Evolutionary conservation across 352 stramenopile species (phyloP).

Genomic region (Phytophthora brassicae): DNA sequence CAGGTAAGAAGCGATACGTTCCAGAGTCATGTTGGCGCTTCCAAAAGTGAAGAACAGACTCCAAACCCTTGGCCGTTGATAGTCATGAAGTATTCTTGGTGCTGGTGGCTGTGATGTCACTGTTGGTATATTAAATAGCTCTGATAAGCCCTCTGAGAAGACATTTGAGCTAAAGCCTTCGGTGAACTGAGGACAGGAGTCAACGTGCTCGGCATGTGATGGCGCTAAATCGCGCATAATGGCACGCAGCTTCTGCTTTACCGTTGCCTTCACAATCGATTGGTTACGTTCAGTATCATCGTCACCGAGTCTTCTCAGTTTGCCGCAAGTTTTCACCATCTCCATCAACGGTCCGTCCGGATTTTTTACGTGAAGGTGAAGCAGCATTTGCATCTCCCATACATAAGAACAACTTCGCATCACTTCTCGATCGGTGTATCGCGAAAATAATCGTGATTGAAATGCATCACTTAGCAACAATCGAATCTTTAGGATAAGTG

Average conservation of each 20-base stretch:
- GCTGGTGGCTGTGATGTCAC: no score
- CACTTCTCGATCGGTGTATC: conserved; percentile 12
- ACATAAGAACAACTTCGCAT: conserved; percentile 4
- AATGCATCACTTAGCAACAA: neutral
- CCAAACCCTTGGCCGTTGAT: no score
- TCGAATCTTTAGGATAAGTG: neutral
- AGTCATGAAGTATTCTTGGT: no score
- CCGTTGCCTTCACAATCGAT: conserved; percentile 1
- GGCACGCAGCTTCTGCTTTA: neutral
- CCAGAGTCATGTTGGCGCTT: neutral
- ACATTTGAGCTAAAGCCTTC: neutral
- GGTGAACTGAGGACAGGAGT: neutral
- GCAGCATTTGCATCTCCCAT: conserved; percentile 10
- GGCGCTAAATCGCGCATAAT: neutral
- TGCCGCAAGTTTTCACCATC: conserved; percentile 4
- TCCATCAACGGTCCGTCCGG: neutral
- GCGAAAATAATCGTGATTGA: conserved; percentile 3
- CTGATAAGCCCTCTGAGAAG: conserved; percentile 6
- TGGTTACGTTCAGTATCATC: conserved; percentile 2
- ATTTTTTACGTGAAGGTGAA: neutral
- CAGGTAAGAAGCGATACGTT: neutral
- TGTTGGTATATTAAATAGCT: no score
- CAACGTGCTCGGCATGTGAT: neutral
- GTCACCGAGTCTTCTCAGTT: neutral
- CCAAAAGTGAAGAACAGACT: conserved; percentile 5